These are phyloP conservation scores for Hymenoscyphus infarciens DNA, from an alignment of 2,329 filamentous ascomycete genomes.

Conservation along the genomic window DNA sequence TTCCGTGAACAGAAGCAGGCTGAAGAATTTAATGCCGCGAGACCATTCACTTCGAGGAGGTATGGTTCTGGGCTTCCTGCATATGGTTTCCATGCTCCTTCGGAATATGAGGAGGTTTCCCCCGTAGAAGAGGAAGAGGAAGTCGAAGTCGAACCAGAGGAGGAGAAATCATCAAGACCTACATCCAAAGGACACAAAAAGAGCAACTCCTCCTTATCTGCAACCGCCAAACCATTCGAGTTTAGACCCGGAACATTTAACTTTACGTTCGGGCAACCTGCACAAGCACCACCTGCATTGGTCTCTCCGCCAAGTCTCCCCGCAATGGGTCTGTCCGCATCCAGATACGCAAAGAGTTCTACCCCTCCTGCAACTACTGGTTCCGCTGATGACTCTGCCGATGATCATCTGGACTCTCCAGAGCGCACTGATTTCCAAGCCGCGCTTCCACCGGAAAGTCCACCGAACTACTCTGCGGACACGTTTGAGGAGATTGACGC, in stretches of 20 bases:
- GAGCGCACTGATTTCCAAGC: slow-evolving; percentile 30
- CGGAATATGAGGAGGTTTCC: slow-evolving; percentile 24
- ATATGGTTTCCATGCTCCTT: slow-evolving; percentile 33
- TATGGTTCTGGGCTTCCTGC: slow-evolving; percentile 30
- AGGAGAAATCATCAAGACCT: slow-evolving; percentile 12
- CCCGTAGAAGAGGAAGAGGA: slow-evolving; percentile 17
- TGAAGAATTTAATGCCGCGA: slow-evolving; percentile 37
- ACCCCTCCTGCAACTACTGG: slow-evolving; percentile 22
- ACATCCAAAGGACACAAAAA: slow-evolving; percentile 37
- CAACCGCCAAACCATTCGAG: slow-evolving; percentile 66
- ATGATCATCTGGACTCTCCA: slow-evolving; percentile 22
- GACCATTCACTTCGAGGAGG: slow-evolving; percentile 29
- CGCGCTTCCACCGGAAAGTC: slow-evolving; percentile 27
- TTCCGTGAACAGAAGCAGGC: slow-evolving; percentile 46
- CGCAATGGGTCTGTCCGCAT: slow-evolving; percentile 23
- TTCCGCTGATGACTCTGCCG: slow-evolving; percentile 22
- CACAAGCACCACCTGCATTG: slow-evolving; percentile 12
- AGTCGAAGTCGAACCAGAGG: not conserved
- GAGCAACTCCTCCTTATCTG: slow-evolving; percentile 60
- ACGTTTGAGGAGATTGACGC: slow-evolving; percentile 85
- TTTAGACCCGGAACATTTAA: slow-evolving; percentile 29
- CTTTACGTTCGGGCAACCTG: slow-evolving; percentile 27
- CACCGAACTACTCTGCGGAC: slow-evolving; percentile 19
- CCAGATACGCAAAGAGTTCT: slow-evolving; percentile 32
- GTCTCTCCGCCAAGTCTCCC: slow-evolving; percentile 17